Base-by-base conservation (phyloP, 306 rosid species). In the Lathyrus aphaca region DNA sequence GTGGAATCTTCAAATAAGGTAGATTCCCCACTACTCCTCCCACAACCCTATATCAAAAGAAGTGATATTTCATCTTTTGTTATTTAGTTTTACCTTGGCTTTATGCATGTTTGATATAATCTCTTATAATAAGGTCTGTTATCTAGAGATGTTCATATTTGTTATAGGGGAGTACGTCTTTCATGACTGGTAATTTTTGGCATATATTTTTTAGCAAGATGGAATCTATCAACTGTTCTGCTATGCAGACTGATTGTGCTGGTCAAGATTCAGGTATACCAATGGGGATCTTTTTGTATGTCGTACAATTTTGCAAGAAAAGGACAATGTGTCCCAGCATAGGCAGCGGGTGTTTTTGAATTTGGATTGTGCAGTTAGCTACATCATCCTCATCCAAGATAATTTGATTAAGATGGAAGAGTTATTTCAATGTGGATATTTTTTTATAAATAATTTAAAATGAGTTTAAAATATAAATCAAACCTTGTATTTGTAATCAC, bases 1-100 rank as follows among this genome's bases (percentile, higher is more conserved):
- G 79, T 73, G 85, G 82, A 82, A 74, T 79, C 90, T 79, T 84
- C 90, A 69, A 39, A 55, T 69, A 80, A 90, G 95, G 95, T 90
- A 90, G 96, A 73, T 64, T 74, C 80, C 81, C 80, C 15, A 50
- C 77, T 54, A 73, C 46, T 58, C 39, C 76, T 51, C 50, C 39
- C 8, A n/a, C 70, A 63, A 49, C 74, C 65, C 8, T 46, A 27
- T 42, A 66, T 46, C 19, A 21, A 60, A 70, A 74, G 49, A 10
- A 72, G 44, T 77, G 10, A 32, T 68, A 66, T 48, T 63, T 40
- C 32, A 68, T 51, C 25, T 46, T 54, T 16, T 57, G 39, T 73
- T 60, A 68, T 55, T 61, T 66, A 65, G 35, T 71, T 60, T 58
- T 53, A 39, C 44, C 19, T 77, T 76, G n/a, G 5, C 29, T 37